These are phyloP conservation scores for Coemansia asiatica DNA, from an alignment of 192 early-diverging fungal species.

Conservation along the genomic window DNA sequence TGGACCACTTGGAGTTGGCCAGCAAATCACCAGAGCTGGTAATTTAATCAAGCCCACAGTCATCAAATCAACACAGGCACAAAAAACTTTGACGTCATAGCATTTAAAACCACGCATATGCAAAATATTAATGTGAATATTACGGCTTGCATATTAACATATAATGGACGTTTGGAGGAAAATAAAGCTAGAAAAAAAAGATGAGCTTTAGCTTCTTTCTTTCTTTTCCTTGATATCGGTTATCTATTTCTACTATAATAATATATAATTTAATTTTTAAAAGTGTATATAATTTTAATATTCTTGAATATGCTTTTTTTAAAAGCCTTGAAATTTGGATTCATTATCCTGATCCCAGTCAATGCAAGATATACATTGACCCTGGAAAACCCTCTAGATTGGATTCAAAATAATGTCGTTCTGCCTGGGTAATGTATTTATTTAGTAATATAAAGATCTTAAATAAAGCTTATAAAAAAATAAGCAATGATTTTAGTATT, in stretches of 20 bases:
- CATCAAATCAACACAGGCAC: too few species aligned
- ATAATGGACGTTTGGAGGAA: too few species aligned
- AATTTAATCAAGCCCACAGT: not conserved
- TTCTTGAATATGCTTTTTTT: too few species aligned
- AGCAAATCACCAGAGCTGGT: not conserved
- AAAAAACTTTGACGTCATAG: not conserved
- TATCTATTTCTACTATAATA: too few species aligned
- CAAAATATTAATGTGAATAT: not conserved
- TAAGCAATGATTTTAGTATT: too few species aligned
- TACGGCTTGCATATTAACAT: too few species aligned
- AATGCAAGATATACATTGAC: slow-evolving; percentile 1
- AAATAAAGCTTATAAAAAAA: not conserved
- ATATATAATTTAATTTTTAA: too few species aligned
- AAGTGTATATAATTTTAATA: too few species aligned
- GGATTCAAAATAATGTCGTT: not conserved
- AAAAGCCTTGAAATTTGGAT: too few species aligned
- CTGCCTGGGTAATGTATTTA: not conserved
- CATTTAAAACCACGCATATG: not conserved
- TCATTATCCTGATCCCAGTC: not conserved
- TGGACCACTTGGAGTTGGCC: not conserved
- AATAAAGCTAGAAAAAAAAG: too few species aligned
- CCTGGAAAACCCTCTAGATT: not conserved
- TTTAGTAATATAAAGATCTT: not conserved
- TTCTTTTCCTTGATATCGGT: too few species aligned
- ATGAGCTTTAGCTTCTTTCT: too few species aligned